A percentile compares a stretch with the other conserved stretches of the same genome.
These are phyloP conservation scores for Bodo saltans DNA, from an alignment of 78 protist genomes.

Conservation along the genomic window DNA sequence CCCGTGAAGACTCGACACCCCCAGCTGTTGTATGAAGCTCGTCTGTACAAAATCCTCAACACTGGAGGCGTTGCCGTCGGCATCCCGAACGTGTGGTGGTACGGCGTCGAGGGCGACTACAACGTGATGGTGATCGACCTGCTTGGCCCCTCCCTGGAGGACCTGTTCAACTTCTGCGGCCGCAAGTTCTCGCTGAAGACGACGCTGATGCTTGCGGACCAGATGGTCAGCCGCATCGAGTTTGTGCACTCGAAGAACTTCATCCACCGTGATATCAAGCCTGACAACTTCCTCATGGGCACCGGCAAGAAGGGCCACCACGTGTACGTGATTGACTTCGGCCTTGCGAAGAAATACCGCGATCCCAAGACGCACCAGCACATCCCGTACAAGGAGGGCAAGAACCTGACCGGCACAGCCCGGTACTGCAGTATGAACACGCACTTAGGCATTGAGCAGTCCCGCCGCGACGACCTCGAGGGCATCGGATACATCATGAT, in stretches of 20 bases:
- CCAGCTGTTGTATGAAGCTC: constrained; percentile 92
- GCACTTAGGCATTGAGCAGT: constrained; percentile 68
- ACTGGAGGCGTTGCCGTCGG: constrained; percentile 42
- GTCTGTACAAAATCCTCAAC: constrained; percentile 77
- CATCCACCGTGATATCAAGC: constrained; percentile 64
- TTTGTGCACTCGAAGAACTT: constrained; percentile 43
- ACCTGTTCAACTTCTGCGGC: constrained; percentile 36
- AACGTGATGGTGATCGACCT: constrained; percentile 74
- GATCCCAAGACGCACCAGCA: constrained; percentile 66
- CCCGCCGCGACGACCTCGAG: constrained; percentile 93
- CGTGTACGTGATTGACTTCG: constrained; percentile 60
- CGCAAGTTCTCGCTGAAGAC: constrained; percentile 41
- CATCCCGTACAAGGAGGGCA: constrained; percentile 62
- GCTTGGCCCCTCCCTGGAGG: constrained; percentile 64
- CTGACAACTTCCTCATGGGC: constrained; percentile 64
- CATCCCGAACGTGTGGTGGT: constrained; percentile 90
- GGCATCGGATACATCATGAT: constrained; percentile 68
- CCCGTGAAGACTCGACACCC: constrained; percentile 80
- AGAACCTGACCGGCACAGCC: constrained; percentile 61
- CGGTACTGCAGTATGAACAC: constrained; percentile 55
- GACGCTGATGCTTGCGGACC: constrained; percentile 36
- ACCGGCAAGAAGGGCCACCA: constrained; percentile 48
- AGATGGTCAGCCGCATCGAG: constrained; percentile 49
- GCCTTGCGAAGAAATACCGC: constrained; percentile 65
- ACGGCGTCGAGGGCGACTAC: constrained; percentile 92